Evolutionary conservation across 2,329 filamentous ascomycete species (phyloP).

Genomic region (Neofusicoccum laricinum): DNA sequence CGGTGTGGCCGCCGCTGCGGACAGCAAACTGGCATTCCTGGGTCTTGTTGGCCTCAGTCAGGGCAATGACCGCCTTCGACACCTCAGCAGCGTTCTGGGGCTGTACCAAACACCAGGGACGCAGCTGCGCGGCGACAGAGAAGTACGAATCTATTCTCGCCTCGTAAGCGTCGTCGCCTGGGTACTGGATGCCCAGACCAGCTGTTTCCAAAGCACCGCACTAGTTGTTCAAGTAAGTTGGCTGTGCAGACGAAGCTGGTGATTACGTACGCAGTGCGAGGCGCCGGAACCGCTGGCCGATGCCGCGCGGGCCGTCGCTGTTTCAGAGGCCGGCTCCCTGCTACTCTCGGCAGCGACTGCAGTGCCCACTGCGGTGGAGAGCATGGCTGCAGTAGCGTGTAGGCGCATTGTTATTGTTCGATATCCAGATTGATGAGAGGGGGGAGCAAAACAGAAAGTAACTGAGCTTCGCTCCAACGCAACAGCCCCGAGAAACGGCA

Average conservation of each 20-base stretch:
- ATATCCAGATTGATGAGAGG: neutral
- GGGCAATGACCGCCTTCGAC: slow-evolving; percentile 26
- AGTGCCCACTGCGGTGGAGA: neutral
- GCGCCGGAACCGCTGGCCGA: neutral
- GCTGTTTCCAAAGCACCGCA: slow-evolving; percentile 22
- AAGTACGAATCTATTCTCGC: slow-evolving; percentile 25
- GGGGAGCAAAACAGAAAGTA: neutral
- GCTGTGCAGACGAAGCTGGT: neutral
- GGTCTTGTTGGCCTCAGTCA: slow-evolving; percentile 19
- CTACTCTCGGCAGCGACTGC: neutral
- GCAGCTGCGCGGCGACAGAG: slow-evolving; percentile 26
- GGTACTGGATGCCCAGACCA: slow-evolving; percentile 20
- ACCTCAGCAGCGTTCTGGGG: slow-evolving; percentile 29
- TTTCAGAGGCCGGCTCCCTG: neutral
- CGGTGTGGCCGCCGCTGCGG: slow-evolving; percentile 31
- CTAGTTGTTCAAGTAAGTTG: slow-evolving; percentile 15
- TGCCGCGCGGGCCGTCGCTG: neutral
- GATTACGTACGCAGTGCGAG: slow-evolving; percentile 4
- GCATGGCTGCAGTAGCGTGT: neutral
- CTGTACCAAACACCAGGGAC: slow-evolving; percentile 30
- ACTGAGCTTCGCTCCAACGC: neutral
- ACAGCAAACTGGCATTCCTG: slow-evolving; percentile 25
- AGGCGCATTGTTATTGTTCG: neutral
- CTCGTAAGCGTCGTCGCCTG: slow-evolving; percentile 20
- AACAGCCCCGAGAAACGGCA: neutral